These are phyloP conservation scores for Pelargonium australe DNA, from an alignment of 441 rosid species.

Conservation along the genomic window DNA sequence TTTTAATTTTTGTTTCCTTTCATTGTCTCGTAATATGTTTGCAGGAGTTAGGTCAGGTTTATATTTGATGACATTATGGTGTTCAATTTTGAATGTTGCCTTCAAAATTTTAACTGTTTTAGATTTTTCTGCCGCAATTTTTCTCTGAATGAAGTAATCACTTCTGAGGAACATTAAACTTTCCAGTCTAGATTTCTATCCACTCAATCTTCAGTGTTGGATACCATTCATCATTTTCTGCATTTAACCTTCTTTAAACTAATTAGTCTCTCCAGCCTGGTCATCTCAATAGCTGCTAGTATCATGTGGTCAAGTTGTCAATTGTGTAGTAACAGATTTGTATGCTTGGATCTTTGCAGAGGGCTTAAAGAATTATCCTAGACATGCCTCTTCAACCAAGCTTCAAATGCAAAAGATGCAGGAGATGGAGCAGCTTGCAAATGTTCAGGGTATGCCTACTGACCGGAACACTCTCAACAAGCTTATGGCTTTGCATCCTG, in stretches of 20 bases:
- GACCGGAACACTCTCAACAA: constrained; percentile 76
- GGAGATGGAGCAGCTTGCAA: constrained; percentile 80
- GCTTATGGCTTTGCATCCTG: constrained; percentile 68
- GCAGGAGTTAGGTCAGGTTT: too few species aligned
- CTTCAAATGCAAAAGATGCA: constrained; percentile 82
- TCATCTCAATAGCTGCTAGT: not conserved
- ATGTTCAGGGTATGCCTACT: constrained; percentile 70
- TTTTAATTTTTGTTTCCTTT: too few species aligned
- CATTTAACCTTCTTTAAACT: too few species aligned
- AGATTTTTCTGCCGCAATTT: not conserved
- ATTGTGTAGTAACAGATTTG: too few species aligned
- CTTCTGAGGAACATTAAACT: too few species aligned
- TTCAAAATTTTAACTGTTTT: not conserved
- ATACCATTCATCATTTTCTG: too few species aligned
- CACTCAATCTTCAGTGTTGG: too few species aligned
- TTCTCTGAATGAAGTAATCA: too few species aligned
- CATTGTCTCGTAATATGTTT: not conserved
- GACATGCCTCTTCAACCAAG: constrained; percentile 48
- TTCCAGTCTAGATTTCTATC: too few species aligned
- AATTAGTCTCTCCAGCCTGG: too few species aligned
- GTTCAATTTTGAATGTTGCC: not conserved
- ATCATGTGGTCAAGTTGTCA: not conserved
- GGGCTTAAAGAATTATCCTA: constrained; percentile 80
- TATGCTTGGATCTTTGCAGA: constrained; percentile 40
- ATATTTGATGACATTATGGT: too few species aligned